These are phyloP conservation scores for Phlebiopsis gigantea DNA, from an alignment of 768 basidiomycete genomes.

Conservation along the genomic window DNA sequence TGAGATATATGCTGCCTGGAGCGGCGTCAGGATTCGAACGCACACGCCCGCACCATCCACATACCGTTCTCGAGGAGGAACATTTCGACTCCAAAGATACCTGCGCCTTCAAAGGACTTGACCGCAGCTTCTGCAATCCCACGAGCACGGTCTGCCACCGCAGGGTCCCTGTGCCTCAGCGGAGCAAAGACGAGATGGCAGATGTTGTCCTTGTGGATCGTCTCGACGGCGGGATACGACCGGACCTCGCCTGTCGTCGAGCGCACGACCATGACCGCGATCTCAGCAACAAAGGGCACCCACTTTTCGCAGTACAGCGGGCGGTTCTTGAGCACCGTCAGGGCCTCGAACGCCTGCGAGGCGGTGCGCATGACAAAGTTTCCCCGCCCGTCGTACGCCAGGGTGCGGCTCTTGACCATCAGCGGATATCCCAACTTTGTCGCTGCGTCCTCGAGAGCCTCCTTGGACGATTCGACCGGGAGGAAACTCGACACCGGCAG, in stretches of 20 bases:
- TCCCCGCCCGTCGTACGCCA: slow-evolving; percentile 95
- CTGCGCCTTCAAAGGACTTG: slow-evolving; percentile 76
- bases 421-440: slow-evolving; percentile 72
- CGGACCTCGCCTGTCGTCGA: slow-evolving; percentile 64
- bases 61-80: slow-evolving; percentile 85
- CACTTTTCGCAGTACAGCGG: slow-evolving; percentile 93
- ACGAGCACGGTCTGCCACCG: slow-evolving; percentile 56
- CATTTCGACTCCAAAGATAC: slow-evolving; percentile 98
- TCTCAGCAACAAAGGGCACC: slow-evolving; percentile 84
- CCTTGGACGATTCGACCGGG: slow-evolving; percentile 47
- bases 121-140: slow-evolving; percentile 77
- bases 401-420: slow-evolving; percentile 94
- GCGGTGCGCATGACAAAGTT: slow-evolving; percentile 71
- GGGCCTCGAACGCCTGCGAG: slow-evolving; percentile 43
- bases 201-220: slow-evolving; percentile 89
- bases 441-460: slow-evolving; percentile 49
- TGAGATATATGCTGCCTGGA: slow-evolving; percentile 73
- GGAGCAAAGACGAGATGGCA: slow-evolving; percentile 93
- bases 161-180: slow-evolving; percentile 53
- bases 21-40: no score
- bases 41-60: no score
- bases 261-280: slow-evolving; percentile 96
- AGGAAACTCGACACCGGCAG: slow-evolving; percentile 58
- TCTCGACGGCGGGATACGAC: slow-evolving; percentile 92
- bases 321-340: slow-evolving; percentile 58